A percentile compares a stretch with the other conserved stretches of the same genome.
phyloP scores from a whole-genome alignment of 345 rosid species.

The Psidium friedrichsthalianum region DNA sequence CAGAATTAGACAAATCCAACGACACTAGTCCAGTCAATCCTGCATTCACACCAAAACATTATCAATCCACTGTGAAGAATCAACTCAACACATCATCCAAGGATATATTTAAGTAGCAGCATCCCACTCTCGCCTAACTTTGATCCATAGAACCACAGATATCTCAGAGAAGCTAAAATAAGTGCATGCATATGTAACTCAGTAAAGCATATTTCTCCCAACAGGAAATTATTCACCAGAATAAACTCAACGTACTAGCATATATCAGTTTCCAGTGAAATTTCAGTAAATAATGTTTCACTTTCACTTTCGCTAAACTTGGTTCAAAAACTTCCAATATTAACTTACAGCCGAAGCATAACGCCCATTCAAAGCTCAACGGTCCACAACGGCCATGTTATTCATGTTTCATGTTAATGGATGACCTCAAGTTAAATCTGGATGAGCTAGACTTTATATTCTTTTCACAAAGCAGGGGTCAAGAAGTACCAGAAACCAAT shows the following conservation, averaged over 20 bases:
- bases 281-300: not conserved
- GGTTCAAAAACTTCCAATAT: not conserved
- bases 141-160: not conserved
- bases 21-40: conserved; percentile 74
- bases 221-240: not conserved
- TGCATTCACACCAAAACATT: conserved; percentile 12
- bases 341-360: not conserved
- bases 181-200: not conserved
- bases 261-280: not conserved
- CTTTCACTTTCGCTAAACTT: not conserved
- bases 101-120: not conserved
- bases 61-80: not conserved
- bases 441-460: not conserved
- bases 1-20: conserved; percentile 70
- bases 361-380: not conserved
- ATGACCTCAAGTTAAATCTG: not conserved
- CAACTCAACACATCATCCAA: not conserved
- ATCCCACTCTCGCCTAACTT: not conserved
- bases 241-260: not conserved
- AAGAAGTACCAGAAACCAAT: conserved; percentile 60
- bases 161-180: not conserved
- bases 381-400: not conserved
- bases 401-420: not conserved
- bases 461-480: not conserved
- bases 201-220: not conserved